These are phyloP conservation scores for Earliella scabrosa DNA, from an alignment of 1,284 basidiomycete genomes.

Conservation along the genomic window DNA sequence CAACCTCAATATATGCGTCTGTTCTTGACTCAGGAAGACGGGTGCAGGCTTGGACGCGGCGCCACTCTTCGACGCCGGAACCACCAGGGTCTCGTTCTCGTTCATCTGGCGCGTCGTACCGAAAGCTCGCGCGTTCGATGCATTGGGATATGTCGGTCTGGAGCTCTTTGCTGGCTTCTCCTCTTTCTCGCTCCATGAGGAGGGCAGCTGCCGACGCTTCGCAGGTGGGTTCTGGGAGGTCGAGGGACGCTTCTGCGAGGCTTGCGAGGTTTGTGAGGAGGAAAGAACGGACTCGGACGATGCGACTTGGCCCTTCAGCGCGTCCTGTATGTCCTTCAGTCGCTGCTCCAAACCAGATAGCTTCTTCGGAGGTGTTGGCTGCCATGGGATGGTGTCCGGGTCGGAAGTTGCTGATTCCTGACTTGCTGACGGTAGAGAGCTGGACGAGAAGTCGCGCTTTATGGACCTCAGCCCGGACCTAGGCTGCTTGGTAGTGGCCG, in stretches of 20 bases:
- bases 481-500: conserved; percentile 25
- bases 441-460: conserved; percentile 38
- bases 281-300: conserved; percentile 25
- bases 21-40: conserved; percentile 79
- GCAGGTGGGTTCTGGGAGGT: conserved; percentile 39
- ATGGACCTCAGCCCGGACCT: conserved; percentile 35
- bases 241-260: conserved; percentile 50
- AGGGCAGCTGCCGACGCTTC: conserved; percentile 58
- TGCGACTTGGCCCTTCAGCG: conserved; percentile 35
- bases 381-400: conserved; percentile 27
- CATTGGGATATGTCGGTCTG: conserved; percentile 33
- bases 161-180: conserved; percentile 7
- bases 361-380: conserved; percentile 26
- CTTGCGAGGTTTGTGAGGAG: conserved; percentile 33
- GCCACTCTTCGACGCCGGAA: conserved; percentile 22
- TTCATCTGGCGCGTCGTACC: conserved; percentile 15
- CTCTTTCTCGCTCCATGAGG: conserved; percentile 43
- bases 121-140: conserved; percentile 18
- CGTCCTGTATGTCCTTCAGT: conserved; percentile 57
- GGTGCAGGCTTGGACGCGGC: conserved; percentile 41
- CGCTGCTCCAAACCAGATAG: conserved; percentile 42
- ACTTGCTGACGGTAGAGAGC: conserved; percentile 26
- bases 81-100: conserved; percentile 14
- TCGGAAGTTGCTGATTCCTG: conserved; percentile 23
- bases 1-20: conserved; percentile 80